A percentile compares a stretch with the other conserved stretches of the same genome.
Conservation (phyloP, 2,329 filamentous ascomycete species). For the Hypoxylon rubiginosum region DNA sequence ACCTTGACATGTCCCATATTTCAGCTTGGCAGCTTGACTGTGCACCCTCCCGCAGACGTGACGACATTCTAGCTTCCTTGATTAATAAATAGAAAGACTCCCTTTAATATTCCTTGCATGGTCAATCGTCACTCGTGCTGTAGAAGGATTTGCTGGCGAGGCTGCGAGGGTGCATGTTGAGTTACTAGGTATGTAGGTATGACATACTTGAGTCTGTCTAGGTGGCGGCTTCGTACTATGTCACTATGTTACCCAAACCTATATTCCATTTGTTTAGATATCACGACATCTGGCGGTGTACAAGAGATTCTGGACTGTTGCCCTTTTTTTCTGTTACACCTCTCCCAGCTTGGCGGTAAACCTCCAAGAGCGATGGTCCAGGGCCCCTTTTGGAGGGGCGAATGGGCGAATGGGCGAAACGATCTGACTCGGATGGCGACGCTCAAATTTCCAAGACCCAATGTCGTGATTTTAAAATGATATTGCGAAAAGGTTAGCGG, state of each 20-base stretch:
- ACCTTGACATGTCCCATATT: background rate
- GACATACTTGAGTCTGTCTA: background rate
- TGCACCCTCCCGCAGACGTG: background rate
- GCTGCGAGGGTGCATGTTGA: background rate
- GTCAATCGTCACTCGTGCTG: background rate
- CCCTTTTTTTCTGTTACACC: background rate
- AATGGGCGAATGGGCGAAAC: too few species aligned
- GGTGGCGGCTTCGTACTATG: background rate
- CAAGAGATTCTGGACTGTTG: background rate
- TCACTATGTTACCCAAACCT: background rate
- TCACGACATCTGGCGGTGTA: background rate
- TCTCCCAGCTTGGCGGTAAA: background rate
- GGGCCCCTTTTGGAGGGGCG: too few species aligned
- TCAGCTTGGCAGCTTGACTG: background rate
- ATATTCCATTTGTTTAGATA: background rate
- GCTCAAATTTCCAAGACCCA: slow-evolving; percentile 7
- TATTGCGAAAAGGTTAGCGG: slow-evolving; percentile 36
- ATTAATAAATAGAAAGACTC: background rate
- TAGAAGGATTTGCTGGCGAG: background rate
- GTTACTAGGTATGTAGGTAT: too few species aligned
- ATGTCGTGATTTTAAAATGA: slow-evolving; percentile 38
- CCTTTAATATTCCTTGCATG: background rate
- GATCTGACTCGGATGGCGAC: slow-evolving; percentile 6
- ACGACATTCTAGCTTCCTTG: background rate
- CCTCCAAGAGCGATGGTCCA: background rate